Base-by-base conservation (phyloP, 495 filamentous ascomycete genomes). In the Neurospora tetraspora region DNA sequence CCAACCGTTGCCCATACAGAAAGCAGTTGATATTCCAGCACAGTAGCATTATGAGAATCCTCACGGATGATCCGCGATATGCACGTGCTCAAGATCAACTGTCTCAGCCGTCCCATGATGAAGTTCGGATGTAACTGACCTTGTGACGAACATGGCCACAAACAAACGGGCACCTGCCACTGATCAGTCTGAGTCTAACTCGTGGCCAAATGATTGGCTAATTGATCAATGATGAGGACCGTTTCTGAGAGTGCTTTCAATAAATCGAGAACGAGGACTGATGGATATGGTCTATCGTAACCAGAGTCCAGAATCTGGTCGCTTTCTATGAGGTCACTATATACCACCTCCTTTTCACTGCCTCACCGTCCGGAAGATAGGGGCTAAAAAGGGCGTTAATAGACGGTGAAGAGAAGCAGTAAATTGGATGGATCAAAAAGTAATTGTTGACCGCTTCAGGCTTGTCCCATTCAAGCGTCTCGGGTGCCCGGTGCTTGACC, bases 121-220 rank as follows among this genome's bases (percentile, higher is more conserved):
- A 34, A 34, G 14, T 65, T 34, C 27, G 27, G 53, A 65, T 65
- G 53, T 65, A 65, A 34, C 27, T 65, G 27, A 65, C 53, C 27
- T 34, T 34, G 53, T 36, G 53, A 65, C 14, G 53, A 65, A 16
- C 23, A 34, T 61, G 53, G 27, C 53, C 53, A 1, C 53, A 34
- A 23, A 4, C 53, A 61, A 61, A 34, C 31, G 14, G 27, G 27
- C 53, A 34, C 7, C 53, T 18, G 53, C 53, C 53, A 65, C 27
- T 65, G 27, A 34, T 36, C 71, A 53, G 74, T 23, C 68, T n/a
- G 68, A 69, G 70, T n/a, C 53, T 20, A 45, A 42, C 78, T 74
- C 77, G 78, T 80, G 78, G 70, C 36, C 70, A 61, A 70, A 71
- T 75, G 73, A 71, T 73, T 77, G 78, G 78, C 71, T 53, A 9